A percentile compares a stretch with the other conserved stretches of the same genome.
These are phyloP conservation scores for Cocos nucifera DNA, from an alignment of 176 grass and related monocot species.

Conservation along the genomic window DNA sequence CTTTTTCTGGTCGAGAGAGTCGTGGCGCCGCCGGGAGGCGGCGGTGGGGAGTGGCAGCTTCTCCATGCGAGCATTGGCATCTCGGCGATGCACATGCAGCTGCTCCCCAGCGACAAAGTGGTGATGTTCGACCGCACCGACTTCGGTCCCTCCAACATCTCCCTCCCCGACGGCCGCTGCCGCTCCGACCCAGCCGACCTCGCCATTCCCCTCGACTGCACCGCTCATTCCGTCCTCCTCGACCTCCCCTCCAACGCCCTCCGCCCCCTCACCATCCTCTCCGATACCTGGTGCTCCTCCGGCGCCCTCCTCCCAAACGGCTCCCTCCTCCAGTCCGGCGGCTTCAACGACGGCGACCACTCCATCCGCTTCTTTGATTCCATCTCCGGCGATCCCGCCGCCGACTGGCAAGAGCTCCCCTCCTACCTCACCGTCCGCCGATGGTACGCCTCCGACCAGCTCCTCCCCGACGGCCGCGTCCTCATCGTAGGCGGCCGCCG, in stretches of 20 bases:
- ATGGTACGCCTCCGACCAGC: conserved; percentile 65
- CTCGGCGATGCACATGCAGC: conserved; percentile 90
- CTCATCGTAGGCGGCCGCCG: conserved; percentile 58
- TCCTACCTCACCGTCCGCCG: conserved; percentile 27
- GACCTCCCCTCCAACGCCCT: conserved; percentile 26
- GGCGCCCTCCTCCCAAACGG: conserved; percentile 68
- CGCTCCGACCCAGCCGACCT: neutral
- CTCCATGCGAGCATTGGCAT: conserved; percentile 69
- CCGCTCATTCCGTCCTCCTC: conserved; percentile 62
- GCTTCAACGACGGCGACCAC: conserved; percentile 62
- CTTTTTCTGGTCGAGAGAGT: too few species aligned
- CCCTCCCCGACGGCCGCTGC: conserved; percentile 17
- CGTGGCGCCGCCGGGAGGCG: too few species aligned
- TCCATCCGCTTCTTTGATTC: conserved; percentile 53
- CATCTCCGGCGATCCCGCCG: conserved; percentile 3
- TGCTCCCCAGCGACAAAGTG: conserved; percentile 53
- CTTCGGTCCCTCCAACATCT: conserved; percentile 58
- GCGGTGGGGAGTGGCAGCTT: conserved; percentile 50
- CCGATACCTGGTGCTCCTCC: conserved; percentile 87
- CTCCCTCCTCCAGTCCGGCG: conserved; percentile 66
- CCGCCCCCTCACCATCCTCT: conserved; percentile 44
- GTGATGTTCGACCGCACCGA: conserved; percentile 82
- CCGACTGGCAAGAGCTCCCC: conserved; percentile 48
- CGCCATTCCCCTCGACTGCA: conserved; percentile 32
- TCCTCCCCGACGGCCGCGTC: conserved; percentile 57